Base-by-base conservation (phyloP, 2,329 filamentous ascomycete species). In the Ceratocystis cacaofunesta region DNA sequence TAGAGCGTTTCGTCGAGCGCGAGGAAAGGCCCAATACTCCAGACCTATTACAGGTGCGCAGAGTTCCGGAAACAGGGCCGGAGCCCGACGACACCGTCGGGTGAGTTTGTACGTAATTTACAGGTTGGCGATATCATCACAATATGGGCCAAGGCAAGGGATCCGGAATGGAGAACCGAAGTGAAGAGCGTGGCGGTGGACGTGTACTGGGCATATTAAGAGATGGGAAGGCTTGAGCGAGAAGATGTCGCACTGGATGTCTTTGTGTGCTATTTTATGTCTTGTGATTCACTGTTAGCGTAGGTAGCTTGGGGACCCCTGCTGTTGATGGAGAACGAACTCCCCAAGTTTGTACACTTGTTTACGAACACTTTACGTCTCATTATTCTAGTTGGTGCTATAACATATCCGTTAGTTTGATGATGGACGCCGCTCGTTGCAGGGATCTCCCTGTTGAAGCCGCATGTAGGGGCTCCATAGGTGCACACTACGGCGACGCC, bases 61-160 rank as follows among this genome's bases (percentile, higher is more conserved):
- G 71, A 71, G 1, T 71, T 83, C 1, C 72, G 72, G 0, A 69
- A 73, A 1, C 25, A 71, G 1, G 84, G 84, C 0, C 76, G 83
- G 0, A 84, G 84, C 0, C 71, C 70, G 22, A 77, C 70, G 3
- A 82, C 81, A 0, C 79, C 74, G 0, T 77, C 79, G 63, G 84
- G 84, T 0, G 73, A 78, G 46, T 85, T 84, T 71, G 78, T 87
- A 43, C 78, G 80, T 15, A 75, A 73, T 58, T 70, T 87, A 69
- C 79, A 77, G 69, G 69, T 84, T 17, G 84, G 84, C 0, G 84
- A 87, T 69, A 78, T 84, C 19, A 73, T 86, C 10, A 85, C 83
- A 0, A 70, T 86, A 1, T 86, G 84, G 84, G 83, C 75, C 0
- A 84, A 81, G 72, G 77, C 82, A 1, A 77, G 83, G 66, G 86